Base-by-base conservation (phyloP, 352 stramenopile species). In the Elongisporangium undulatum region DNA sequence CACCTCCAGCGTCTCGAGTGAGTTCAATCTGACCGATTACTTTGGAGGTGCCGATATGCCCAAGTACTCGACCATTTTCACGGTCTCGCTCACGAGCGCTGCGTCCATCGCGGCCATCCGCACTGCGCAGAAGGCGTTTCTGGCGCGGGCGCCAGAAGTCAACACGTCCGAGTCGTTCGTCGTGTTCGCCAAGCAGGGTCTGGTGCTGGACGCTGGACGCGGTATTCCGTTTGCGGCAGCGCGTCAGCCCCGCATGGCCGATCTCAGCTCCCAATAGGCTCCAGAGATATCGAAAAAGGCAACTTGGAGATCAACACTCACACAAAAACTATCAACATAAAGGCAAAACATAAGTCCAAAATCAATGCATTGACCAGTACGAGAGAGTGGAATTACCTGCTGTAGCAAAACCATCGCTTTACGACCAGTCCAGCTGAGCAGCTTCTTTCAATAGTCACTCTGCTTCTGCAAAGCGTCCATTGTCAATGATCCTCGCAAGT, bases 121-220 rank as follows among this genome's bases (percentile, higher is more conserved):
- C 21, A 59, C 49, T 9, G 58, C 51, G n/a, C 58, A 64, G 41
- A 17, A n/a, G 9, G 51, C 58, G 38, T 64, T 59, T 20, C 39
- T 55, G 58, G 52, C 52, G 10, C 58, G 52, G 3, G 21, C 58
- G 10, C 38, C 26, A 10, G 23, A 16, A 4, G n/a, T 63, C 34
- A 41, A 55, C 20, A 16, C 38, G 10, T 50, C 20, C 58, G 58
- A 58, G 23, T 64, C 58, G 20, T 45, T 64, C 51, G 59, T 64
- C 23, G 16, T 48, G 38, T 64, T 64, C 38, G 58, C 58, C 22
- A 64, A 64, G 19, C 8, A 59, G 23, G 58, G 15, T 2, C 39
- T 64, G 7, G 58, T 64, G 38, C 23, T 51, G 61, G 29, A 41
- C 29, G 8, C 5, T 15, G 29, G 29, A 15, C 29, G 29, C 1